These are phyloP conservation scores for Magnusiomyces sp. DNA, from an alignment of 1,139 yeast species.

Conservation along the genomic window DNA sequence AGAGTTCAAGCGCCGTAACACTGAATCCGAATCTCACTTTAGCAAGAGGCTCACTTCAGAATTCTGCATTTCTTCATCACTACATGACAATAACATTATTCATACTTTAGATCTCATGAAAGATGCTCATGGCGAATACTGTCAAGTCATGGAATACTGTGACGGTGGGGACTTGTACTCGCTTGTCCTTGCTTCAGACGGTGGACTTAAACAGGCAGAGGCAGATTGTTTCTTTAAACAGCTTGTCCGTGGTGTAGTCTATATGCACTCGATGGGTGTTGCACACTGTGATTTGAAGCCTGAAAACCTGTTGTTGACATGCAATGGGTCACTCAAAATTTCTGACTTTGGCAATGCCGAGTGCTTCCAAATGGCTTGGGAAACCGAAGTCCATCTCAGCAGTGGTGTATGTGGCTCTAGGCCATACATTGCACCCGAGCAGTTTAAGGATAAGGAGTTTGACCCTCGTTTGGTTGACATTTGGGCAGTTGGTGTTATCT, in stretches of 20 bases:
- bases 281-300: slow-evolving; percentile 94
- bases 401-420: slow-evolving; percentile 86
- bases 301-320: slow-evolving; percentile 76
- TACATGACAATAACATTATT: slow-evolving; percentile 73
- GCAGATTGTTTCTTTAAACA: slow-evolving; percentile 96
- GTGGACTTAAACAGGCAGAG: slow-evolving; percentile 65
- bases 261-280: slow-evolving; percentile 97
- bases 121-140: slow-evolving; percentile 87
- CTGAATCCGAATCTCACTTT: slow-evolving; percentile 52
- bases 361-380: slow-evolving; percentile 97
- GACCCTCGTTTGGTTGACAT: slow-evolving; percentile 90
- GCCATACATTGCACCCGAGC: slow-evolving; percentile 97
- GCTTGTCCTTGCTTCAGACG: slow-evolving; percentile 74
- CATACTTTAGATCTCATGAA: slow-evolving; percentile 78
- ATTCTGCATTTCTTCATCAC: slow-evolving; percentile 74
- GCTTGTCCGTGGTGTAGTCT: slow-evolving; percentile 78
- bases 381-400: slow-evolving; percentile 69
- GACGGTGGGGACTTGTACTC: slow-evolving; percentile 92
- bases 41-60: slow-evolving; percentile 72
- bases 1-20: slow-evolving; percentile 54
- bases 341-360: slow-evolving; percentile 96
- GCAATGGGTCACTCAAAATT: slow-evolving; percentile 72
- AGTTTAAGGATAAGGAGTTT: slow-evolving; percentile 62
- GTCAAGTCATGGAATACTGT: slow-evolving; percentile 96
- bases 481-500: slow-evolving; percentile 95